Evolutionary conservation across 495 filamentous ascomycete genomes (phyloP), one percentile per base, ranked within the genome.

Genomic region (Cercophora scortea): DNA sequence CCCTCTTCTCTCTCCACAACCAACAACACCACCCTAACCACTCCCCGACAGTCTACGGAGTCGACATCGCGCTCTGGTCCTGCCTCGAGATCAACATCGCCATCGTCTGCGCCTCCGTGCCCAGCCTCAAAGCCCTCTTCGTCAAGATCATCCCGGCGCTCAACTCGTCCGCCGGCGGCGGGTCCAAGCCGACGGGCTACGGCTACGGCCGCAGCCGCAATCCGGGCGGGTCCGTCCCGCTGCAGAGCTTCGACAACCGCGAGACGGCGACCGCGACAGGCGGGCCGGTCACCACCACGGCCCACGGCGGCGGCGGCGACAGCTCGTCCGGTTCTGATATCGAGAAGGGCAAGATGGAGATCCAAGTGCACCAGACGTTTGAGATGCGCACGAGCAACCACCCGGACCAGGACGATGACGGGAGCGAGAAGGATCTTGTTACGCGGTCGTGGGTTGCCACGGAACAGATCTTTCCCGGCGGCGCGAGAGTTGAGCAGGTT

Each of bases 21-120:
- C 41, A 3, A 49, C 18, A 9, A 33, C 19, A 9, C 32, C 8
- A 18, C 6, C 32, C n/a, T 11, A 40, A 16, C 11, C 46, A n/a
- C 13, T 9, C 32, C 13, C 18, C 35, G 33, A 17, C 34, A 57
- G 50, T 51, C 39, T 18, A 33, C 12, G 54, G 49, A 19, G 38
- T 68, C 39, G 38, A 57, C 7, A 60, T 66, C 7, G 53, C 70
- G 1, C 63, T 64, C 32, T 77, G 71, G 70, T 73, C 69, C 40
- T 67, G 68, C 15, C 61, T 74, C 42, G 73, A 77, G 52, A 71
- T 73, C 49, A 70, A 73, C n/a, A 53, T 72, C 16, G 70, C 62
- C 1, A 73, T 77, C 19, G 57, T 75, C 7, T 75, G 74, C 50
- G 68, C 72, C 9, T 77, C 68, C 49, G 62, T 74, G 11, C 68